Percentiles rank a stretch among this genome's conserved stretches.
phyloP scores from a whole-genome alignment of 495 filamentous ascomycete species.

The Podospora didyma region DNA sequence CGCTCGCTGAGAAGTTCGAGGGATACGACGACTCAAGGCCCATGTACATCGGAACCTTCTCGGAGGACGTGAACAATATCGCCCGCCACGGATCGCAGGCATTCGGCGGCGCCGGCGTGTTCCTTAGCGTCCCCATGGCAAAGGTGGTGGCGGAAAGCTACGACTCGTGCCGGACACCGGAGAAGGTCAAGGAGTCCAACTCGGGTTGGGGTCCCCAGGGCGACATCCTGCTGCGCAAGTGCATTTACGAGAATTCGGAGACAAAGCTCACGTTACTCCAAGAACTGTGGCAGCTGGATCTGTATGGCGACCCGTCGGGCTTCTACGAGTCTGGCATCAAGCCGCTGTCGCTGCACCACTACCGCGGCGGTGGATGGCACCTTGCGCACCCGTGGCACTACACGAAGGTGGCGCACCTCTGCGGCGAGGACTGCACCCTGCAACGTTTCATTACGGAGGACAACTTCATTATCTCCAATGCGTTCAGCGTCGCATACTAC shows the following conservation, averaged over 20 bases:
- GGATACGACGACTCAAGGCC: conserved; percentile 48
- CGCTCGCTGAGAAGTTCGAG: conserved; percentile 46
- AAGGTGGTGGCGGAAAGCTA: conserved; percentile 61
- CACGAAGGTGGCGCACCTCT: conserved; percentile 56
- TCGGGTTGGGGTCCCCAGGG: conserved; percentile 55
- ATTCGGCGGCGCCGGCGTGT: conserved; percentile 67
- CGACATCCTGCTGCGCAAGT: conserved; percentile 60
- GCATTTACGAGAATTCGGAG: conserved; percentile 53
- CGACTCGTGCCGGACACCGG: conserved; percentile 46
- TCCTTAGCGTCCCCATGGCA: conserved; percentile 58
- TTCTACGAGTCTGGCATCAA: conserved; percentile 59
- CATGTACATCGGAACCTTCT: conserved; percentile 60
- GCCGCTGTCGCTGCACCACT: conserved; percentile 62
- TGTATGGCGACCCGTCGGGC: conserved; percentile 56
- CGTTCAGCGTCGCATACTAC: conserved; percentile 58
- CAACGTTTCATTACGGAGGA: conserved; percentile 61
- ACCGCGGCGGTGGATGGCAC: conserved; percentile 57
- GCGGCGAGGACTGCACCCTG: conserved; percentile 59
- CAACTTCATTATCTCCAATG: conserved; percentile 58
- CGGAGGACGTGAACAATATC: conserved; percentile 59
- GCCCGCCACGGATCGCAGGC: conserved; percentile 59
- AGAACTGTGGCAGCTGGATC: conserved; percentile 61
- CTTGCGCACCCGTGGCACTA: conserved; percentile 57
- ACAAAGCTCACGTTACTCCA: conserved; percentile 54
- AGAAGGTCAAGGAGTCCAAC: conserved; percentile 49